phyloP scores from a whole-genome alignment of 2,329 filamentous ascomycete genomes.

The Stromatinia cepivora region DNA sequence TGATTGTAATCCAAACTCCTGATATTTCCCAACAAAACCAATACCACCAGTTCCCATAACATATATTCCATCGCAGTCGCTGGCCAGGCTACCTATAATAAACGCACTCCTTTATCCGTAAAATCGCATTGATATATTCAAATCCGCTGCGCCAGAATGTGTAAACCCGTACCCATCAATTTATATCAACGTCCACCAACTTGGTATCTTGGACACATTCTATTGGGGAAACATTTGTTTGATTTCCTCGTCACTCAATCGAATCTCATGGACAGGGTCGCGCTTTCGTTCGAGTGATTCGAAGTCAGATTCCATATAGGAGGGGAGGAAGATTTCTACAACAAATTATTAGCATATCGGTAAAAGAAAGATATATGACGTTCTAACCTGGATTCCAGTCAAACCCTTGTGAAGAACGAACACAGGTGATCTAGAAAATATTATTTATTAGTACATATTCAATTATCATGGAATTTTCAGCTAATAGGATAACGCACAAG shows the following conservation, averaged over 20 bases:
- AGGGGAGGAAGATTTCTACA: conserved; percentile 76
- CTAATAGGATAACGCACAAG: conserved; percentile 55
- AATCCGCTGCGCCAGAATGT: conserved; percentile 34
- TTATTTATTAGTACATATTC: conserved; percentile 25
- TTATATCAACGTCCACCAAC: neutral
- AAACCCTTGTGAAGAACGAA: conserved; percentile 77
- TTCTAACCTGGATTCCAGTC: conserved; percentile 74
- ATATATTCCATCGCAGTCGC: conserved; percentile 6
- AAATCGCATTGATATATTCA: conserved; percentile 34
- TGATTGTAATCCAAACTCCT: conserved; percentile 14
- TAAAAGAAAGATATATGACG: neutral
- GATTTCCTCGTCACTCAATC: conserved; percentile 74
- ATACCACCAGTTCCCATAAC: conserved; percentile 1
- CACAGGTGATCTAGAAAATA: conserved; percentile 67
- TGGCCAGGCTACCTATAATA: conserved; percentile 12
- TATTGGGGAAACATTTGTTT: conserved; percentile 66
- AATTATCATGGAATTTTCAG: conserved; percentile 22
- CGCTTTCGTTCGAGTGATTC: conserved; percentile 72
- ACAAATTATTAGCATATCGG: conserved; percentile 19
- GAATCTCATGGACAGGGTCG: conserved; percentile 77
- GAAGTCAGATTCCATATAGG: conserved; percentile 73
- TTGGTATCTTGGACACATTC: neutral
- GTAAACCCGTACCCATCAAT: conserved; percentile 26
- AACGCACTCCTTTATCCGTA: conserved; percentile 3
- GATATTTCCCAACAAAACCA: conserved; percentile 10